These are phyloP conservation scores for Blastobotrys americana DNA, from an alignment of 805 yeast genomes.

Conservation along the genomic window DNA sequence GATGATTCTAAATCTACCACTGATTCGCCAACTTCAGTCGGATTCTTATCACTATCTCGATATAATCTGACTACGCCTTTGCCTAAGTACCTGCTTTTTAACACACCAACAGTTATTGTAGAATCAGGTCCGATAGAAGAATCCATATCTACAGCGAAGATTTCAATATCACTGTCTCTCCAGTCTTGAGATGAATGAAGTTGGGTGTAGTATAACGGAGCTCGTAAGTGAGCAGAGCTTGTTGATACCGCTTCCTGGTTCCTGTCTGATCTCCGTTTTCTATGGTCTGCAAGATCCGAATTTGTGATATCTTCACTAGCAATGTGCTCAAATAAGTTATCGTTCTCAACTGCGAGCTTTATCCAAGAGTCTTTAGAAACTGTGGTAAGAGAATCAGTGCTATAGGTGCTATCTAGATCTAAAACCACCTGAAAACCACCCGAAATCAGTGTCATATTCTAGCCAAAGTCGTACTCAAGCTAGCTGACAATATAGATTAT, in stretches of 20 bases:
- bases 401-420: neutral
- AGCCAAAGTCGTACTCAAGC: too few species aligned
- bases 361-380: neutral
- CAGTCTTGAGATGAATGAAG: neutral
- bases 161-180: conserved; percentile 7
- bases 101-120: conserved; percentile 30
- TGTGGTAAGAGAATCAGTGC: neutral
- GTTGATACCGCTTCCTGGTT: too few species aligned
- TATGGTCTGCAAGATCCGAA: too few species aligned
- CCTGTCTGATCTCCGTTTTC: too few species aligned
- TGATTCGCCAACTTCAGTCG: conserved; percentile 2
- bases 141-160: conserved; percentile 18
- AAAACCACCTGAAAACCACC: neutral
- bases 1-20: conserved; percentile 14
- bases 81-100: conserved; percentile 60
- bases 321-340: neutral
- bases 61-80: conserved; percentile 66
- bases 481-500: too few species aligned
- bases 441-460: too few species aligned
- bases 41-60: conserved; percentile 38
- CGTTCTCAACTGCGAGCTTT: neutral
- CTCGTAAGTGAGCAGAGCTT: too few species aligned
- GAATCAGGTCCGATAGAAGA: conserved; percentile 14
- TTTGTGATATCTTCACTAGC: too few species aligned
- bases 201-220: neutral